phyloP scores from a whole-genome alignment of 345 rosid genomes.

The Durio zibethinus region DNA sequence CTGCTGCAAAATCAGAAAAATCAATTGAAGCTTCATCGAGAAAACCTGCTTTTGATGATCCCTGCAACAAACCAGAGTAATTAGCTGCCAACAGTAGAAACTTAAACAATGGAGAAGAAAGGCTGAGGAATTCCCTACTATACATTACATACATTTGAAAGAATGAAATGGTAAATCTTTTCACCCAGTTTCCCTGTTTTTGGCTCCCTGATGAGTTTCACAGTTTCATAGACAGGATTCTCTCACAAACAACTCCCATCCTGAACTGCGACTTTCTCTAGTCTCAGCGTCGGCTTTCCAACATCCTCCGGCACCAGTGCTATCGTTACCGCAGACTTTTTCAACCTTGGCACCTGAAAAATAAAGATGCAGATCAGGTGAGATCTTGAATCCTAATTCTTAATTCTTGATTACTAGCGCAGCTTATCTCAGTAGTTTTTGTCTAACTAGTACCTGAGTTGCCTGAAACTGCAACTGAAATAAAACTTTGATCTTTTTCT shows the following conservation, averaged over 20 bases:
- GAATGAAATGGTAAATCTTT: conserved; percentile 81
- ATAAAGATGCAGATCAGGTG: conserved; percentile 24
- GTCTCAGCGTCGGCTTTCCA: conserved; percentile 75
- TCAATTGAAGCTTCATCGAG: conserved; percentile 94
- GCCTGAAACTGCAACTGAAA: conserved; percentile 91
- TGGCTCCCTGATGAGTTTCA: conserved; percentile 58
- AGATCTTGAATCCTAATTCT: background rate
- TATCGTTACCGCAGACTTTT: conserved; percentile 72
- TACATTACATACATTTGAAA: conserved; percentile 60
- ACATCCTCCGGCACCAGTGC: conserved; percentile 91
- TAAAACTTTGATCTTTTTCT: conserved; percentile 86
- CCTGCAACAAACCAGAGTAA: conserved; percentile 43
- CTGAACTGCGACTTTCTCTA: conserved; percentile 63
- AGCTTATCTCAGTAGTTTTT: background rate
- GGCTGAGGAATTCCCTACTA: background rate
- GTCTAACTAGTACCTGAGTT: conserved; percentile 65
- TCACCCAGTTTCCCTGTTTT: conserved; percentile 73
- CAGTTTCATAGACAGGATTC: conserved; percentile 68
- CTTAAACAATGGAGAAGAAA: background rate
- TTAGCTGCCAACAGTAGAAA: conserved; percentile 1
- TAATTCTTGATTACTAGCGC: background rate
- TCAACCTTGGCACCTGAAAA: conserved; percentile 75
- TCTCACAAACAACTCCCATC: conserved; percentile 92
- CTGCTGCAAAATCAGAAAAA: conserved; percentile 74
- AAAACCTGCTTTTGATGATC: conserved; percentile 71